Percentiles rank a stretch among this genome's conserved stretches.
Conservation (phyloP, 2,329 filamentous ascomycete species). For the Ophiosphaerella narmari region DNA sequence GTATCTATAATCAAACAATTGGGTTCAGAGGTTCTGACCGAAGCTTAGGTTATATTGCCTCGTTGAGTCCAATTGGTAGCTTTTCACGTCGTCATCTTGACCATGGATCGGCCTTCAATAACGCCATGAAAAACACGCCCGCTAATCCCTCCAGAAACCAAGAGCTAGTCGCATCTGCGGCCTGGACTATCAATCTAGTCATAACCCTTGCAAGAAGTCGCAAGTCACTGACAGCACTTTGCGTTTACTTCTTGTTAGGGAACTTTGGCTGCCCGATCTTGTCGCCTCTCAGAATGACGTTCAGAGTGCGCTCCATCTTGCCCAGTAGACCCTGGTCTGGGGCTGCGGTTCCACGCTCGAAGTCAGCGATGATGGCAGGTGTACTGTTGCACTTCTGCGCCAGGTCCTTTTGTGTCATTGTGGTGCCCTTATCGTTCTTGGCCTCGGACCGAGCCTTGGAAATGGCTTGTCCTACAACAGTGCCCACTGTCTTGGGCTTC, state of each 20-base stretch:
- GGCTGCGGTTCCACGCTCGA: slow-evolving; percentile 77
- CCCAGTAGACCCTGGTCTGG: slow-evolving; percentile 84
- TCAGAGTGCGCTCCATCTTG: slow-evolving; percentile 81
- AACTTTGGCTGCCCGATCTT: slow-evolving; percentile 87
- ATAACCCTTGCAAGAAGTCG: no score
- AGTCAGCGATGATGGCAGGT: slow-evolving; percentile 76
- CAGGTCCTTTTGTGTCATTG: slow-evolving; percentile 87
- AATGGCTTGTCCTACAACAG: slow-evolving; percentile 81
- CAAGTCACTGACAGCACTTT: neutral
- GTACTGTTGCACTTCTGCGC: slow-evolving; percentile 91
- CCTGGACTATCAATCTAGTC: neutral
- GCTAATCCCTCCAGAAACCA: slow-evolving; percentile 5
- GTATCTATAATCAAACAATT: no score
- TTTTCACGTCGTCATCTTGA: neutral
- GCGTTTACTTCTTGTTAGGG: slow-evolving; percentile 67
- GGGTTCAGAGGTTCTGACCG: neutral
- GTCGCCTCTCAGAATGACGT: slow-evolving; percentile 81
- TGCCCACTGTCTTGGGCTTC: slow-evolving; percentile 86
- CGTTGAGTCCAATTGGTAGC: neutral
- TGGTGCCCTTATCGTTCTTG: slow-evolving; percentile 72
- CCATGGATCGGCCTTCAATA: neutral
- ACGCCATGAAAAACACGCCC: slow-evolving; percentile 8
- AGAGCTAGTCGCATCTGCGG: neutral
- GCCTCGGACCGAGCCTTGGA: slow-evolving; percentile 76
- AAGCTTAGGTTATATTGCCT: neutral